Percentiles rank a stretch among this genome's conserved stretches.
phyloP scores from a whole-genome alignment of 208 protist genomes.

The Strigomonas oncopelti region DNA sequence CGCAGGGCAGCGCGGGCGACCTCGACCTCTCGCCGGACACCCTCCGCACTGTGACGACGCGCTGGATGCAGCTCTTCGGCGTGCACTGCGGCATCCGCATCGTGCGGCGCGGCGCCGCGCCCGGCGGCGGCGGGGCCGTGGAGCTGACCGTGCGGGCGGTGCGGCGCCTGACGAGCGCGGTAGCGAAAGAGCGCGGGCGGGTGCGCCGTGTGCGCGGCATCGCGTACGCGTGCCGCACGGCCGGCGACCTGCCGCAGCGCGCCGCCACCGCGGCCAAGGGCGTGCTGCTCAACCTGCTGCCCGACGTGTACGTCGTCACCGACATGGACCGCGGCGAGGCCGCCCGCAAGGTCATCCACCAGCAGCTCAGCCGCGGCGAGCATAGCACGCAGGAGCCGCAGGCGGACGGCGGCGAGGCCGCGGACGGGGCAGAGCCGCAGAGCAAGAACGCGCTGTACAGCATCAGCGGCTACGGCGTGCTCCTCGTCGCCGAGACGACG shows the following conservation, averaged over 20 bases:
- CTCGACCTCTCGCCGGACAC: slow-evolving; percentile 86
- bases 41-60: slow-evolving; percentile 84
- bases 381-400: slow-evolving; percentile 17
- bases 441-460: not conserved
- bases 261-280: slow-evolving; percentile 84
- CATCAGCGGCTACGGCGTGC: slow-evolving; percentile 87
- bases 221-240: slow-evolving; percentile 82
- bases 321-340: slow-evolving; percentile 77
- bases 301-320: slow-evolving; percentile 91
- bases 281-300: slow-evolving; percentile 83
- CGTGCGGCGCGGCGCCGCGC: slow-evolving; percentile 75
- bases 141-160: slow-evolving; percentile 73
- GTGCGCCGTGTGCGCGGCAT: slow-evolving; percentile 91
- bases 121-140: slow-evolving; percentile 85
- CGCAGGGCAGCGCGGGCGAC: slow-evolving; percentile 47
- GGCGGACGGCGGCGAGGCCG: not conserved
- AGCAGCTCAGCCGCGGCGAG: not conserved
- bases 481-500: slow-evolving; percentile 91
- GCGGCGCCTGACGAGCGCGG: slow-evolving; percentile 62
- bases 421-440: slow-evolving; percentile 13
- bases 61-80: slow-evolving; percentile 88
- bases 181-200: slow-evolving; percentile 64
- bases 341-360: slow-evolving; percentile 20
- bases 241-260: slow-evolving; percentile 84
- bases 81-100: slow-evolving; percentile 75